Evolutionary conservation across 768 basidiomycete species (phyloP).

Genomic region (Pisolithus tinctorius): DNA sequence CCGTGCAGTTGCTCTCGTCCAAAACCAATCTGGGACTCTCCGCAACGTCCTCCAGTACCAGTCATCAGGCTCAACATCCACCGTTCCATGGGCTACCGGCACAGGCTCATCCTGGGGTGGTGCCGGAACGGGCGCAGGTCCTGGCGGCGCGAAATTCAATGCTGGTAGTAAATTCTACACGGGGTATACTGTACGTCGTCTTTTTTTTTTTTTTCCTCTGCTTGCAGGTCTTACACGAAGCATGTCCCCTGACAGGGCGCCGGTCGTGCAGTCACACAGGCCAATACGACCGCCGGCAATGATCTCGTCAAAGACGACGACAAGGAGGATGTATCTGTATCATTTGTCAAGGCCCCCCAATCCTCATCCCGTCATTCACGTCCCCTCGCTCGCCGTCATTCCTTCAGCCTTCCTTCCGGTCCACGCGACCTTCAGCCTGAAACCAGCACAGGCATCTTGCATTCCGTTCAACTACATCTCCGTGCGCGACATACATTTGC

Average conservation of each 20-base stretch:
- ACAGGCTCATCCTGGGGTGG: slow-evolving; percentile 48
- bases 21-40: slow-evolving; percentile 62
- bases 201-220: slow-evolving; percentile 16
- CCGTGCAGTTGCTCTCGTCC: slow-evolving; percentile 69
- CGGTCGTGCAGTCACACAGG: slow-evolving; percentile 67
- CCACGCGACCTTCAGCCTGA: slow-evolving; percentile 29
- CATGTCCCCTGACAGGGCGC: slow-evolving; percentile 42
- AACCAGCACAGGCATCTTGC: slow-evolving; percentile 27
- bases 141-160: slow-evolving; percentile 68
- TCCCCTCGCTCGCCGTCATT: slow-evolving; percentile 50
- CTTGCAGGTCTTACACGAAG: slow-evolving; percentile 1
- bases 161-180: slow-evolving; percentile 66
- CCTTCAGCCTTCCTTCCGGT: slow-evolving; percentile 45
- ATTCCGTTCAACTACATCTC: slow-evolving; percentile 57
- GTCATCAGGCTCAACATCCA: slow-evolving; percentile 40
- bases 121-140: slow-evolving; percentile 45
- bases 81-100: slow-evolving; percentile 32
- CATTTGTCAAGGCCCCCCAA: slow-evolving; percentile 25
- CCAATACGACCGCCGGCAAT: slow-evolving; percentile 50
- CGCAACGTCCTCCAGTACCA: slow-evolving; percentile 73
- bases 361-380: slow-evolving; percentile 31
- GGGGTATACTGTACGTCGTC: slow-evolving; percentile 47
- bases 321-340: slow-evolving; percentile 38
- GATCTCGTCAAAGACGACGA: slow-evolving; percentile 55
- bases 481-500: slow-evolving; percentile 55